Percentiles rank a stretch among this genome's conserved stretches.
Conservation (phyloP, 345 rosid genomes). For the Physaria fendleri region DNA sequence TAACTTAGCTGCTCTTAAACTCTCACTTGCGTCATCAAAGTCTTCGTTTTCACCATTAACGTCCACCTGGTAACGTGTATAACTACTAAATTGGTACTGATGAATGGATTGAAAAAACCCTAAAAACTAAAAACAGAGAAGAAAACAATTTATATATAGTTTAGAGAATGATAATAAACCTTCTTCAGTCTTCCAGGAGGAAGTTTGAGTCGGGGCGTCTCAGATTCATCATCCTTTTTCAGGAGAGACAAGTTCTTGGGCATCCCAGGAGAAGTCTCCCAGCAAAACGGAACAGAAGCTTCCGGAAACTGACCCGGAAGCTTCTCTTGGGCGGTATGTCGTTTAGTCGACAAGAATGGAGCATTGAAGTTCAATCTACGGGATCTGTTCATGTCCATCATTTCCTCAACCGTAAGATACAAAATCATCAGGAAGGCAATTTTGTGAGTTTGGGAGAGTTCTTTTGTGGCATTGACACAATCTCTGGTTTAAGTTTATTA, state of each 20-base stretch:
- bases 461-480: slow-evolving; percentile 12
- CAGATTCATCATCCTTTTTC: slow-evolving; percentile 24
- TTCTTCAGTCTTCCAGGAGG: slow-evolving; percentile 58
- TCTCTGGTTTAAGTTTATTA: background rate
- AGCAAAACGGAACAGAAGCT: slow-evolving; percentile 62
- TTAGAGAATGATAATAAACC: slow-evolving; percentile 25
- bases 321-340: slow-evolving; percentile 29
- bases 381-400: slow-evolving; percentile 34
- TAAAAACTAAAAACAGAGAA: background rate
- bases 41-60: slow-evolving; percentile 35
- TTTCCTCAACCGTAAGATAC: slow-evolving; percentile 22
- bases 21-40: slow-evolving; percentile 16
- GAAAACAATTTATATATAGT: background rate
- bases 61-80: slow-evolving; percentile 17
- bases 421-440: slow-evolving; percentile 3
- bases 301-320: slow-evolving; percentile 16
- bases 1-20: slow-evolving; percentile 31
- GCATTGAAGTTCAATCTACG: slow-evolving; percentile 62
- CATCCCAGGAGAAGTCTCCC: slow-evolving; percentile 83
- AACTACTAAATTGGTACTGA: background rate
- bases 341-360: slow-evolving; percentile 66
- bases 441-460: slow-evolving; percentile 5
- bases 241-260: slow-evolving; percentile 39
- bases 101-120: background rate
- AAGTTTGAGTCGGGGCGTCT: slow-evolving; percentile 58